Base-by-base conservation (phyloP, 2,329 filamentous ascomycete genomes). In the Pseudocercospora fuligena region DNA sequence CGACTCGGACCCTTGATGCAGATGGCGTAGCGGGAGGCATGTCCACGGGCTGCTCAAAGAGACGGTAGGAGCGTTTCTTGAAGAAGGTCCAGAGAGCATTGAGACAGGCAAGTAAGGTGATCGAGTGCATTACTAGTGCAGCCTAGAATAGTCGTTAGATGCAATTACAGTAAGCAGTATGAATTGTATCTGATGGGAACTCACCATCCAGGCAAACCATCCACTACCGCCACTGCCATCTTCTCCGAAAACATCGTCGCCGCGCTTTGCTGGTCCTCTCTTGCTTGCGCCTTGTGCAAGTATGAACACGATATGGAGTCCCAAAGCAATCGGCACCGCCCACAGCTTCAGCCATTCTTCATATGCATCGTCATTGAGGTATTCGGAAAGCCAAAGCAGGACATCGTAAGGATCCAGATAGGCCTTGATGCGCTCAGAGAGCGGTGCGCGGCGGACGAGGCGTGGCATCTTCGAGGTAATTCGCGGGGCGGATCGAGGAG, bases 291-390 rank as follows among this genome's bases (percentile, higher is more conserved):
- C 93, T 73, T 93, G 88, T 31, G 93, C 91, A 70, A 98, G 80
- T 62, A 97, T 83, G 77, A 97, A 94, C 33, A 90, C 72, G 47
- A 97, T 81, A 79, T 98, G 98, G 73, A 94, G 83, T 0, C 78
- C 86, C 29, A 97, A 73, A 5, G 93, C 94, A 19, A 97, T 82
- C 60, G 92, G 89, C 5, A 89, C 87, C 27, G 92, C 91, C 78
- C 92, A 90, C 40, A 89, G 82, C 72, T 92, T 90, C 68, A 89
- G 83, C 67, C 87, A 82, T 21, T 94, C 92, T 73, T 97, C 92
- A 89, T 93, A 96, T 73, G 97, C 92, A 76, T 91, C 90, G 29
- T 93, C 93, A 77, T 97, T 94, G 67, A 99, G 86, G 80, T 97
- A 92, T 78, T 98, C 94, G 0, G 92, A 96, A 1, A 97, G 80